Base-by-base conservation (phyloP, 2,329 filamentous ascomycete species). In the Dactylonectria estremocensis region DNA sequence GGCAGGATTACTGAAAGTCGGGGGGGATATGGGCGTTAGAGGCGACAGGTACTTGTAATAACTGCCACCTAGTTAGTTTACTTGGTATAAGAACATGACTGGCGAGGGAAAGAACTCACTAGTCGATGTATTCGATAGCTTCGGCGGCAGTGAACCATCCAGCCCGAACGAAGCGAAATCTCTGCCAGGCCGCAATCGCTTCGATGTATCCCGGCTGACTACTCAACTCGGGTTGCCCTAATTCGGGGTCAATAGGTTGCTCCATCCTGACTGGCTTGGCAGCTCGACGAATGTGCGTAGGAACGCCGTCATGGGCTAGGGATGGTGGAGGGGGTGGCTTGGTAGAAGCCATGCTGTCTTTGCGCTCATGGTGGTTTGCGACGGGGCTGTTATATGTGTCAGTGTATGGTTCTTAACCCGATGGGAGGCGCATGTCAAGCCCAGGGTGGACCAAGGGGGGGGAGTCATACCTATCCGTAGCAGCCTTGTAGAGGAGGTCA, bases 111-210 rank as follows among this genome's bases (percentile, higher is more conserved):
- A 40, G 83, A n/a, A n/a, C 90, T 76, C 87, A 93, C 91, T 98
- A 98, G 78, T 95, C 92, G 70, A 99, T 93, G 77, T 98, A 98
- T 49, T 92, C 91, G 80, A 98, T 95, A 22, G 94, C 95, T 81
- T 99, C 96, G 72, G 93, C 91, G 0, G 95, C 93, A 0, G 95
- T 97, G 79, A 99, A 96, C 95, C 95, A 98, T 10, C 96, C 96
- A 9, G 95, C 95, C 61, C 95, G 91, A n/a, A 98, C 95, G 78
- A 98, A 98, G 49, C 95, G 91, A 79, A 98, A 95, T 70, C 94
- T 88, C 2, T 92, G 90, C 96, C 96, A 99, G n/a, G 94, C 92
- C 75, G 90, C 91, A 67, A 97, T 83, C 0, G 95, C 95, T 65
- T 93, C 89, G 48, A 88, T 83, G 73, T 91, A 91, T 57, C 90